phyloP scores from a whole-genome alignment of 768 basidiomycete species.

The Inosperma sp. region DNA sequence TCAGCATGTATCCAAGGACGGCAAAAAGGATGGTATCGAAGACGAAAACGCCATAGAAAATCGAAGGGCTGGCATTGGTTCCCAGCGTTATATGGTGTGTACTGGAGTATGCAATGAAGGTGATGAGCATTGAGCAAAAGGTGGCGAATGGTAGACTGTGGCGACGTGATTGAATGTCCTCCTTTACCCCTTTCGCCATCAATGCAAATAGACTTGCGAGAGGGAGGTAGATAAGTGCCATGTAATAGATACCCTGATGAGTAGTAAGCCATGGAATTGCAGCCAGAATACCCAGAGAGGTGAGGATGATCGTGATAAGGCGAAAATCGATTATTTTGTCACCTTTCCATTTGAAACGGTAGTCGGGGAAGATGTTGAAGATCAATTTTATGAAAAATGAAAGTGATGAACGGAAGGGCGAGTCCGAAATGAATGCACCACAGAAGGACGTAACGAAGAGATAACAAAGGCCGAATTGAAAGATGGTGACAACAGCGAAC shows the following conservation, averaged over 20 bases:
- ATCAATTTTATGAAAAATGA: neutral
- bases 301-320: neutral
- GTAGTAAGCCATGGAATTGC: neutral
- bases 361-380: neutral
- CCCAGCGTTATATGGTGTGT: no score
- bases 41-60: neutral
- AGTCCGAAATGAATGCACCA: neutral
- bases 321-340: neutral
- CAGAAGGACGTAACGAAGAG: neutral
- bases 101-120: no score
- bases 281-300: neutral
- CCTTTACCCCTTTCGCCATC: neutral
- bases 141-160: neutral
- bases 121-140: neutral
- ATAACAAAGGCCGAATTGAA: neutral
- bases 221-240: neutral
- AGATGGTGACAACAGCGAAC: neutral
- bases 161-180: neutral
- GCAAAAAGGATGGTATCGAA: neutral
- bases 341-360: no score
- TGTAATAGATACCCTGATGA: no score
- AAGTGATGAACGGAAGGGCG: neutral
- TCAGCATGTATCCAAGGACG: neutral
- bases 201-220: neutral
- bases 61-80: neutral